phyloP scores from a whole-genome alignment of 768 basidiomycete genomes.

The Termitomyces sp. region DNA sequence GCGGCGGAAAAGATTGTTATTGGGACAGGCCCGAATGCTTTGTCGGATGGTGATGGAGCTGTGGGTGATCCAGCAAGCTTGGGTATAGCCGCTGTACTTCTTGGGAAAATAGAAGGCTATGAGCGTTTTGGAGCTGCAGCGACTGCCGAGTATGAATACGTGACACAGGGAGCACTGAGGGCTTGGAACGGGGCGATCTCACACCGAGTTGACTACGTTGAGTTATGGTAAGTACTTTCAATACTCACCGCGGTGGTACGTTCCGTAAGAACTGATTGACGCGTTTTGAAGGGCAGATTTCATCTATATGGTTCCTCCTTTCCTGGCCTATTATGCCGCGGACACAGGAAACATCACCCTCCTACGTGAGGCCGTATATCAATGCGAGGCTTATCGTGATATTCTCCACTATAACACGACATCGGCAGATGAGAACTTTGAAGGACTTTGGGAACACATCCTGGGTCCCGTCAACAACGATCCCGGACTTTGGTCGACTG shows the following conservation, averaged over 20 bases:
- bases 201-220: constrained; percentile 25
- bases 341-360: constrained; percentile 30
- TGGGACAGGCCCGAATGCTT: constrained; percentile 28
- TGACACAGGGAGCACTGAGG: constrained; percentile 38
- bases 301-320: constrained; percentile 49
- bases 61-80: constrained; percentile 45
- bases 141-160: constrained; percentile 35
- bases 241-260: not conserved
- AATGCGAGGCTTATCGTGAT: constrained; percentile 36
- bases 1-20: constrained; percentile 32
- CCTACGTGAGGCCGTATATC: constrained; percentile 32
- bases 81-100: constrained; percentile 39
- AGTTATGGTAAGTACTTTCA: not conserved
- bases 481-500: constrained; percentile 42
- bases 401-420: constrained; percentile 29
- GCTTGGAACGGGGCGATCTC: constrained; percentile 42
- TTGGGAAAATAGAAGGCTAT: constrained; percentile 36
- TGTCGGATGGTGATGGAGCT: constrained; percentile 36
- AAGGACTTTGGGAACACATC: constrained; percentile 41
- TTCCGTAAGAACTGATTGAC: not conserved
- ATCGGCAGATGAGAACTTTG: constrained; percentile 5
- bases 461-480: constrained; percentile 37
- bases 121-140: constrained; percentile 34
- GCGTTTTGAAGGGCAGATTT: constrained; percentile 47
- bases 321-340: constrained; percentile 44